Evolutionary conservation across 208 protist genomes (phyloP).

Genomic region (Acanthamoeba lenticulata): DNA sequence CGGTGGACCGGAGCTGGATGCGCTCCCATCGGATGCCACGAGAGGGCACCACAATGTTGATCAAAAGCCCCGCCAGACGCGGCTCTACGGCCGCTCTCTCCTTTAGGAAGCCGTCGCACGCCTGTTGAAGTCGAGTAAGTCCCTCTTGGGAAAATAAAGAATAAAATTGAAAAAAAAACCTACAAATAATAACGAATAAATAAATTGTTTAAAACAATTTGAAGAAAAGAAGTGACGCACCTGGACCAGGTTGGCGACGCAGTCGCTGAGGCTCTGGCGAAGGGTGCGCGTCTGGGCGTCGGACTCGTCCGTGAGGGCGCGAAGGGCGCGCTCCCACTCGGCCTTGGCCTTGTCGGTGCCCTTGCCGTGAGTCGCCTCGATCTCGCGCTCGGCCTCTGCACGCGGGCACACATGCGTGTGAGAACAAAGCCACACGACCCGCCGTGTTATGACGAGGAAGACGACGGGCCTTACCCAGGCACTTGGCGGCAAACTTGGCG

Average conservation of each 20-base stretch:
- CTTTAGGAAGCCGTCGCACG: background rate
- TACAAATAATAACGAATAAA: background rate
- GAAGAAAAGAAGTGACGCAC: background rate
- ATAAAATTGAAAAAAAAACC: background rate
- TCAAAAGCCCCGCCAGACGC: background rate
- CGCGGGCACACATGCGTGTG: background rate
- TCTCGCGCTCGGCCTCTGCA: background rate
- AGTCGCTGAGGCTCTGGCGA: background rate
- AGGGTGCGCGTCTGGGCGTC: background rate
- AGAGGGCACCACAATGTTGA: background rate
- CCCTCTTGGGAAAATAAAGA: background rate
- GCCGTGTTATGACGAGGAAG: no score
- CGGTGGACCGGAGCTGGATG: background rate
- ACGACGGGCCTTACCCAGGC: background rate
- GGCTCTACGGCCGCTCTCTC: background rate
- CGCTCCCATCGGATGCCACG: slow-evolving; percentile 26
- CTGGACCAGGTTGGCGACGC: background rate
- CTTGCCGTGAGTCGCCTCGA: background rate
- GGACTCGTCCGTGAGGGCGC: background rate
- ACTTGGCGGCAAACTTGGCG: background rate
- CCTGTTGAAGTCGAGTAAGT: background rate
- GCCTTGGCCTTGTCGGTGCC: background rate
- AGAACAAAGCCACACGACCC: no score
- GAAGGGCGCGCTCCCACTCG: background rate
- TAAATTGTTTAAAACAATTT: no score